These are phyloP conservation scores for Exsudoporus floridanus DNA, from an alignment of 1,284 basidiomycete genomes.

Conservation along the genomic window DNA sequence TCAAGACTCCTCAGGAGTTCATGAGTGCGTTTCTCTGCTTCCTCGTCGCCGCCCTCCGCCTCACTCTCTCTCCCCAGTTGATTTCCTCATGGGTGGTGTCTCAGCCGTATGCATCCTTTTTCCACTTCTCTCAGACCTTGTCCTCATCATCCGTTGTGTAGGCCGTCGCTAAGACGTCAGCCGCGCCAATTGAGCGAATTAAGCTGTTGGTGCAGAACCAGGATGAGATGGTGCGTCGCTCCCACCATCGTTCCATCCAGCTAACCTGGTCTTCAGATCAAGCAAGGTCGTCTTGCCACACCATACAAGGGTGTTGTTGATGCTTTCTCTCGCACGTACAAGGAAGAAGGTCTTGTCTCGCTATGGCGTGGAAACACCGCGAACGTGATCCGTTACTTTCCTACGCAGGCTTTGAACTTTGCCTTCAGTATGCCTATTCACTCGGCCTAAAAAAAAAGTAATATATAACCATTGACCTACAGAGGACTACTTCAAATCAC, in stretches of 20 bases:
- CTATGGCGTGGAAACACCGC: slow-evolving; percentile 97
- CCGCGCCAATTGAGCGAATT: slow-evolving; percentile 98
- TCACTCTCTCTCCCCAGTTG: slow-evolving; percentile 49
- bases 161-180: slow-evolving; percentile 97
- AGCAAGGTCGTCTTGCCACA: slow-evolving; percentile 88
- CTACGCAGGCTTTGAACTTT: slow-evolving; percentile 94
- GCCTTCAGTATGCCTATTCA: slow-evolving; percentile 82
- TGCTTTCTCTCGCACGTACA: slow-evolving; percentile 86
- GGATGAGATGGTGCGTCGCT: slow-evolving; percentile 76
- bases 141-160: slow-evolving; percentile 33
- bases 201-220: slow-evolving; percentile 98
- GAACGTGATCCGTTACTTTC: slow-evolving; percentile 98
- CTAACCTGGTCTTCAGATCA: slow-evolving; percentile 62
- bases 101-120: slow-evolving; percentile 66
- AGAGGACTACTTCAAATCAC: slow-evolving; percentile 97
- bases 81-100: slow-evolving; percentile 92
- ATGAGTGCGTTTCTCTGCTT: slow-evolving; percentile 42
- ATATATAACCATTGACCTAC: neutral
- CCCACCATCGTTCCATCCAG: neutral
- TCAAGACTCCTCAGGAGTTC: slow-evolving; percentile 80
- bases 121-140: neutral
- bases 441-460: no score
- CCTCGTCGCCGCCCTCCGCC: neutral
- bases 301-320: slow-evolving; percentile 94
- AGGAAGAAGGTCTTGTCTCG: slow-evolving; percentile 87